Evolutionary conservation across 1,139 yeast genomes (phyloP).

Genomic region (Candida mesenterica): DNA sequence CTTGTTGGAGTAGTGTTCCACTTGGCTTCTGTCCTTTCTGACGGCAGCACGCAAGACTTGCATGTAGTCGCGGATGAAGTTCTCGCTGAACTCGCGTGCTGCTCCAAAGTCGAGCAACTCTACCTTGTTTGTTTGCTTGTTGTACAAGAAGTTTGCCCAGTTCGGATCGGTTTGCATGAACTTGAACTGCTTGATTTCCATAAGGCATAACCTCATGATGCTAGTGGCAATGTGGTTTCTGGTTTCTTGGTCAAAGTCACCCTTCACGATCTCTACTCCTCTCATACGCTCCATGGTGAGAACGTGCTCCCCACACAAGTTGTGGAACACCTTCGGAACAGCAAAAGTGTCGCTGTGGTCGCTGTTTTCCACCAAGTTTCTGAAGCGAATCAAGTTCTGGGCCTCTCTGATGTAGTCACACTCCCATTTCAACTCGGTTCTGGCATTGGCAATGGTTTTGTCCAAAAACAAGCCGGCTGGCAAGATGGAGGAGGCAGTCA

Average conservation of each 20-base stretch:
- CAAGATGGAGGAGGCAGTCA: conserved; percentile 81
- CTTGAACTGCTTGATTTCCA: conserved; percentile 78
- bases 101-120: conserved; percentile 96
- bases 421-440: conserved; percentile 94
- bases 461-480: conserved; percentile 94
- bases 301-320: conserved; percentile 76
- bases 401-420: conserved; percentile 95
- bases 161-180: conserved; percentile 99
- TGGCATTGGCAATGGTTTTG: conserved; percentile 88
- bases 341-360: conserved; percentile 58
- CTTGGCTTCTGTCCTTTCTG: conserved; percentile 60
- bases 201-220: conserved; percentile 81
- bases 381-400: conserved; percentile 67
- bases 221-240: conserved; percentile 80
- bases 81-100: conserved; percentile 70
- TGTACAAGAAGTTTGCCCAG: conserved; percentile 96
- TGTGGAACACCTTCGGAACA: conserved; percentile 81
- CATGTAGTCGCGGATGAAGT: conserved; percentile 69
- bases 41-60: conserved; percentile 77
- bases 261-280: conserved; percentile 81
- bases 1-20: conserved; percentile 62
- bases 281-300: conserved; percentile 87
- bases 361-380: conserved; percentile 50
- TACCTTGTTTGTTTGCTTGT: conserved; percentile 59
- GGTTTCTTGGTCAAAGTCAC: conserved; percentile 70